Conservation (phyloP, 176 grass and related monocot species). For the Rhipidocladum racemiflorum region DNA sequence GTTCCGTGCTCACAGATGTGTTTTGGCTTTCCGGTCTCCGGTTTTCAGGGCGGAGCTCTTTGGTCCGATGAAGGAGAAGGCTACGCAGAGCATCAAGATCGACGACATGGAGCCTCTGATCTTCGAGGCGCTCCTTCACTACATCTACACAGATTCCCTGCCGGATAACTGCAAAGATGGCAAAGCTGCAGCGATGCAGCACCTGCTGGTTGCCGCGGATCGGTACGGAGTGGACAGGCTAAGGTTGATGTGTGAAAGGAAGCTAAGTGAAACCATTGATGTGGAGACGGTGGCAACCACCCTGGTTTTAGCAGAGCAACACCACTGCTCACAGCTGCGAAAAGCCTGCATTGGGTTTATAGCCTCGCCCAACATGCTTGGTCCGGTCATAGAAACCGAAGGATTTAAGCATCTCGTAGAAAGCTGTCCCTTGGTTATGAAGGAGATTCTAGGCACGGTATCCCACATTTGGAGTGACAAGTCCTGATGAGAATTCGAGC, state of each 20-base stretch:
- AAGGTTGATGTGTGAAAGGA: conserved; percentile 38
- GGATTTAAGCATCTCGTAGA: conserved; percentile 44
- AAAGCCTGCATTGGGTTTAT: conserved; percentile 37
- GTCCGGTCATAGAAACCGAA: conserved; percentile 18
- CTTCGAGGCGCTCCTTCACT: conserved; percentile 46
- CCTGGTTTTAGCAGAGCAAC: conserved; percentile 45
- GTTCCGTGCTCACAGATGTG: conserved; percentile 36
- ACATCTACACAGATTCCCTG: conserved; percentile 40
- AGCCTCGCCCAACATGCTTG: conserved; percentile 33
- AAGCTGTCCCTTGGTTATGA: conserved; percentile 41
- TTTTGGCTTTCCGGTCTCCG: conserved; percentile 35
- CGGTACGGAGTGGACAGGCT: conserved; percentile 45
- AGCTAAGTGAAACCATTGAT: conserved; percentile 32
- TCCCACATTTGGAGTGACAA: conserved; percentile 32
- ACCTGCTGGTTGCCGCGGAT: conserved; percentile 45
- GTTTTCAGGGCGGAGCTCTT: conserved; percentile 46
- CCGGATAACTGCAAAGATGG: conserved; percentile 21
- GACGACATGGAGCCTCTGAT: conserved; percentile 42
- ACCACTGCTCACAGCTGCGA: conserved; percentile 25
- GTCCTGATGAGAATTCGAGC: not conserved
- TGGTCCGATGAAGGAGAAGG: conserved; percentile 33
- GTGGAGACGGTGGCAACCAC: conserved; percentile 38
- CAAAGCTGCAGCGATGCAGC: conserved; percentile 17
- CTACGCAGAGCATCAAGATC: conserved; percentile 17
- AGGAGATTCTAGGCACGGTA: conserved; percentile 42